A percentile compares a stretch with the other conserved stretches of the same genome.
Conservation (phyloP, 2,329 filamentous ascomycete genomes). For the Phialemoniopsis sp. region DNA sequence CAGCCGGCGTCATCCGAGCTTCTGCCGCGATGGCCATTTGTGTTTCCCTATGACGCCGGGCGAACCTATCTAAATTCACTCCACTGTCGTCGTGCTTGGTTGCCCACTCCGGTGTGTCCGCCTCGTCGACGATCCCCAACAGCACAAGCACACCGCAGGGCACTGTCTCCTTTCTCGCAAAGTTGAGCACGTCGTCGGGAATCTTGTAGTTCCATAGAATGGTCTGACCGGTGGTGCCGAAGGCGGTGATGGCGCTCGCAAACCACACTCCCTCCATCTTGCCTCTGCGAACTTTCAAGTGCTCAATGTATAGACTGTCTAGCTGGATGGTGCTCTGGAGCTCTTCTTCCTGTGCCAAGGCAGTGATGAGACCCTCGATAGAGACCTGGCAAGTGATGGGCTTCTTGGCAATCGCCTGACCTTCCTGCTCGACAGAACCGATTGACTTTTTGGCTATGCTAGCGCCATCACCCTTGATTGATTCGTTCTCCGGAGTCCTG, state of each 20-base stretch:
- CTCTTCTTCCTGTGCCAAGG: slow-evolving; percentile 32
- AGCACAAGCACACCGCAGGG: slow-evolving; percentile 58
- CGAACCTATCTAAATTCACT: slow-evolving; percentile 28
- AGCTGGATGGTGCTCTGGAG: slow-evolving; percentile 17
- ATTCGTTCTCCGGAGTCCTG: background rate
- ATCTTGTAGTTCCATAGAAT: slow-evolving; percentile 59
- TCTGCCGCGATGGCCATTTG: slow-evolving; percentile 37
- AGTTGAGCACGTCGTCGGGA: slow-evolving; percentile 44
- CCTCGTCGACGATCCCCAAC: slow-evolving; percentile 42
- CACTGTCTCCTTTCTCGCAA: slow-evolving; percentile 47
- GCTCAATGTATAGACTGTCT: slow-evolving; percentile 40
- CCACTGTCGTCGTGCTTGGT: slow-evolving; percentile 32
- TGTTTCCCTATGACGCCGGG: slow-evolving; percentile 32
- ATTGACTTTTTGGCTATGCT: slow-evolving; percentile 18
- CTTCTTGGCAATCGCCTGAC: slow-evolving; percentile 13
- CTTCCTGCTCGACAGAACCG: slow-evolving; percentile 25
- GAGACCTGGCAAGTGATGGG: slow-evolving; percentile 46
- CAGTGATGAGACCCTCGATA: slow-evolving; percentile 38
- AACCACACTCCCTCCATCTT: slow-evolving; percentile 49
- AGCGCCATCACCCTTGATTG: slow-evolving; percentile 5
- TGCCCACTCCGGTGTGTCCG: slow-evolving; percentile 51
- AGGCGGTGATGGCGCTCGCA: slow-evolving; percentile 50
- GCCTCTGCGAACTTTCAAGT: slow-evolving; percentile 30
- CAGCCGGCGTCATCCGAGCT: slow-evolving; percentile 32
- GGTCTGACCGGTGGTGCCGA: slow-evolving; percentile 48